phyloP scores from a whole-genome alignment of 2,329 filamentous ascomycete species.

The Ophiosphaerella narmari region DNA sequence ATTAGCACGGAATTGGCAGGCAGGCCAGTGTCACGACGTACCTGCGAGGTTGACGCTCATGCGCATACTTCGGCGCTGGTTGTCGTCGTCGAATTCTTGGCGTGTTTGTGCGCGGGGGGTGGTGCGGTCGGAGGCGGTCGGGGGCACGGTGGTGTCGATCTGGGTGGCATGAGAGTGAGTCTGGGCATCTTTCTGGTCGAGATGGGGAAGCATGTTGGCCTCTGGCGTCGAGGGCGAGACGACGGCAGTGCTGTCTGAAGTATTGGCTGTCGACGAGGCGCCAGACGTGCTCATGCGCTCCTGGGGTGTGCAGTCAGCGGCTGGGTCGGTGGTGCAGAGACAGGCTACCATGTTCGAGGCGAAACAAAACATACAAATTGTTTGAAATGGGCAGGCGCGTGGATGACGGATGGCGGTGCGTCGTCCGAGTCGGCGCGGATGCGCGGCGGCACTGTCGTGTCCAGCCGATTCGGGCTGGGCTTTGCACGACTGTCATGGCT shows the following conservation, averaged over 20 bases:
- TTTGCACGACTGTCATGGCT: slow-evolving; percentile 38
- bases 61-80: slow-evolving; percentile 58
- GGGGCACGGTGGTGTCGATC: slow-evolving; percentile 72
- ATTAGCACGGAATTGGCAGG: slow-evolving; percentile 16
- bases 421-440: slow-evolving; percentile 66
- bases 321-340: slow-evolving; percentile 12
- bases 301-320: slow-evolving; percentile 35
- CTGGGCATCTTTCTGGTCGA: slow-evolving; percentile 46
- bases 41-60: slow-evolving; percentile 78
- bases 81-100: slow-evolving; percentile 68
- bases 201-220: slow-evolving; percentile 43
- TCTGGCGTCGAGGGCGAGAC: slow-evolving; percentile 45
- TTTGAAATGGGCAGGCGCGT: slow-evolving; percentile 81
- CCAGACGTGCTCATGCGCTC: slow-evolving; percentile 35
- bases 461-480: slow-evolving; percentile 51
- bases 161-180: slow-evolving; percentile 65
- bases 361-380: slow-evolving; percentile 65
- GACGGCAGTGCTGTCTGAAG: slow-evolving; percentile 43
- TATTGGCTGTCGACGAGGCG: slow-evolving; percentile 35
- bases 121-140: slow-evolving; percentile 59
- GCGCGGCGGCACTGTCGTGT: slow-evolving; percentile 50
- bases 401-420: slow-evolving; percentile 86
- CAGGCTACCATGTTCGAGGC: slow-evolving; percentile 24
- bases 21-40: slow-evolving; percentile 44
- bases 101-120: slow-evolving; percentile 85